Evolutionary conservation across 176 grass and related monocot species (phyloP), one percentile per base, ranked within the genome.

Genomic region (Avena eriantha): DNA sequence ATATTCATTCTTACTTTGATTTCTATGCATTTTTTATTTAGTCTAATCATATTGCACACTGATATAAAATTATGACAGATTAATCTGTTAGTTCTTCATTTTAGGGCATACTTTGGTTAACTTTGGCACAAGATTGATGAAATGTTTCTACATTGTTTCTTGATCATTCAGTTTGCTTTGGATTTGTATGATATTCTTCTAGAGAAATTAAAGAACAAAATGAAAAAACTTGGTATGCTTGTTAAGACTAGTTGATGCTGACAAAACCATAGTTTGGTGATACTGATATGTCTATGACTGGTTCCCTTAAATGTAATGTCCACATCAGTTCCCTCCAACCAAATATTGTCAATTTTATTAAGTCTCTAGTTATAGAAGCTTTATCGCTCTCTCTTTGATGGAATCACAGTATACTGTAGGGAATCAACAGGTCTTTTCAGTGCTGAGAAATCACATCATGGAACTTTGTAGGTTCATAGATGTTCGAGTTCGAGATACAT

Each of bases 211-310:
- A 75, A 26, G 22, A 39, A 8, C 14, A 74, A 69, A 69, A 4
- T 15, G 29, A 46, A 48, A 76, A 76, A 66, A 65, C 26, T 65
- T 76, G 1, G 24, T 64, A 66, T 66, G 72, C 29, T 85, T 53
- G 22, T 76, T 34, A 26, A 16, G 50, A 47, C 21, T 43, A 7
- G 56, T 79, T 70, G 75, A 3, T 82, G 7, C 33, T 77, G 50
- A 56, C 34, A 4, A n/a, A 56, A 54, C 60, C 9, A 57, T 56
- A 41, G 22, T 67, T 82, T 67, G 22, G 48, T 82, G 35, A 33
- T 69, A 76, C 59, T 57, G 46, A 55, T 21, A 10, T 41, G 35
- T 41, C 66, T 69, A 16, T 14, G 5, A 70, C 8, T 33, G 6
- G 34, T 24, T 5, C 16, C 34, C 24, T 74, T 29, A 17, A n/a